phyloP scores from a whole-genome alignment of 139 green algal genomes.

The Haematococcus lacustris region DNA sequence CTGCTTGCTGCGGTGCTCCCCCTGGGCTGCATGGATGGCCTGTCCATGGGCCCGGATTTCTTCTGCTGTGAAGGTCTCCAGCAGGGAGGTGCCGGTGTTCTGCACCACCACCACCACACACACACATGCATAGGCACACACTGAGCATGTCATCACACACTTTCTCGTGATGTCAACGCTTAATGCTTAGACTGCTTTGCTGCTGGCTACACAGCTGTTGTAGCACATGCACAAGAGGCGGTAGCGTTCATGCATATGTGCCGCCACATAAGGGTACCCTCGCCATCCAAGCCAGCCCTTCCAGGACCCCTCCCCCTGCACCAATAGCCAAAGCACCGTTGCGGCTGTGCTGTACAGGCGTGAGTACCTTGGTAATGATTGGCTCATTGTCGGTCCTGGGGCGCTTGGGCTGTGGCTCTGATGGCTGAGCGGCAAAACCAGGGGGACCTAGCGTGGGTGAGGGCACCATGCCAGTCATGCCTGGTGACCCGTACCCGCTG shows the following conservation, averaged over 20 bases:
- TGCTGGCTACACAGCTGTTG: too few relatives aligned
- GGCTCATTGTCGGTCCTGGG: slow-evolving; percentile 3
- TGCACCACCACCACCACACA: slow-evolving; percentile 17
- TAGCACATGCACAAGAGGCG: too few relatives aligned
- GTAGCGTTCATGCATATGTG: too few relatives aligned
- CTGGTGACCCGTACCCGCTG: not conserved
- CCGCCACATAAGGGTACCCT: too few relatives aligned
- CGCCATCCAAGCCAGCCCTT: too few relatives aligned
- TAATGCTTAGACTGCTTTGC: too few relatives aligned
- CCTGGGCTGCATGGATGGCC: slow-evolving; percentile 27
- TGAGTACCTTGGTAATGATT: too few relatives aligned
- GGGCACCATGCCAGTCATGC: slow-evolving; percentile 10
- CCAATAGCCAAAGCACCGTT: too few relatives aligned
- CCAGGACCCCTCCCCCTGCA: too few relatives aligned
- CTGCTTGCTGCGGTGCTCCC: slow-evolving; percentile 19
- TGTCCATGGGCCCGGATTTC: slow-evolving; percentile 77
- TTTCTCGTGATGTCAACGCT: too few relatives aligned
- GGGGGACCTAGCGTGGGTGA: not conserved
- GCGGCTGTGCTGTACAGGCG: too few relatives aligned
- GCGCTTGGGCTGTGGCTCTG: slow-evolving; percentile 11
- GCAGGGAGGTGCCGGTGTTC: slow-evolving; percentile 76
- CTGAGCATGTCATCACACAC: not conserved
- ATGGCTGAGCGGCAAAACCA: not conserved
- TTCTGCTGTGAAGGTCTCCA: slow-evolving; percentile 80
- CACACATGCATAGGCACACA: not conserved